Base-by-base conservation (phyloP, 1,139 yeast species). In the Magnusiomyces paraingens region DNA sequence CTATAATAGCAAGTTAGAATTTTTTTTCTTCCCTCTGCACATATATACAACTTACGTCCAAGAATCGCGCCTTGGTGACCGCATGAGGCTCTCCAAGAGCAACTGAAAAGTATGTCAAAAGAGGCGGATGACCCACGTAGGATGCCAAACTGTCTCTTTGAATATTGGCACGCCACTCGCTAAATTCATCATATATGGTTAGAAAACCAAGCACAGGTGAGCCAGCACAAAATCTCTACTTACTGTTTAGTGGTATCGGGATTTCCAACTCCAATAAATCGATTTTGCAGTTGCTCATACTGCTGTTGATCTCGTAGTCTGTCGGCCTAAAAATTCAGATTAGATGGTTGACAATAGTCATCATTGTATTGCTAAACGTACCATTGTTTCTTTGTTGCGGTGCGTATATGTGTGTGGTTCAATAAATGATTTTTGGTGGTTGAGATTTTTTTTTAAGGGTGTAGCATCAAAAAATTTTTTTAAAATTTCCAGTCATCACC, bases 61-160 rank as follows among this genome's bases (percentile, higher is more conserved):
- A 77, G 62, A 86, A 70, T 47, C 75, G 71, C 49, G 76, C 74
- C 52, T 81, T 73, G 21, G 79, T 67, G 26, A 79, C 59, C 35
- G 70, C 73, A 52, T 76, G 78, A 35, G 86, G 80, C 60, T 80
- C 77, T 51, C 80, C 82, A 51, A 76, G 66, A 0, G 84, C 86
- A 8, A 86, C 65, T n/a, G 95, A 73, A 52, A 84, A 74, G 64
- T 87, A 87, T 59, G 82, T 80, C 47, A 88, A 67, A 53, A 85
- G 58, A 2, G 81, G 79, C 17, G 83, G 81, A 66, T 91, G 96
- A 29, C 86, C 85, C 26, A 82, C 78, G 52, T 88, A 69, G 17
- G 86, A 77, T 1, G 89, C 79, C 59, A 83, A 81, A 0, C 95
- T 82, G 66, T 94, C 98, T 59, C 86, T 73, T 51, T 82, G 83